Base-by-base conservation (phyloP, 345 rosid species). In the Camelina sativa region DNA sequence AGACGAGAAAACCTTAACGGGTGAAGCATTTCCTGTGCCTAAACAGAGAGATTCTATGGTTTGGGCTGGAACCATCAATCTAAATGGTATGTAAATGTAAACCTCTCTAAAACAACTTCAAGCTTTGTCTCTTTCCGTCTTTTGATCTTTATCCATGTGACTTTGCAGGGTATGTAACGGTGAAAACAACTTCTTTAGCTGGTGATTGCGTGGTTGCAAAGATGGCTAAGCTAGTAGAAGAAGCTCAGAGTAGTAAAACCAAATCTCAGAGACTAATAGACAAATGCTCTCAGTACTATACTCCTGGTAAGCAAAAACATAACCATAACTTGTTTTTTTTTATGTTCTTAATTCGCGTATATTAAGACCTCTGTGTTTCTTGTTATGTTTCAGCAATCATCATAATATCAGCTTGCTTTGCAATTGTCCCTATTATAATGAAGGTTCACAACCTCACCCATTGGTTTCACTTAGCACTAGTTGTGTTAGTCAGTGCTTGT, bases 151-250 rank as follows among this genome's bases (percentile, higher is more conserved):
- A 34, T 37, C 20, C 11, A 12, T 1, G 52, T 58, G n/a, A n/a
- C 20, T 20, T 65, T 75, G 44, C 52, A 90, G 97, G 98, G 53
- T 92, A 92, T 63, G 72, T 95, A 17, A 82, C 80, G 65, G 84
- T 95, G 4, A 88, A 84, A 75, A 91, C 97, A 52, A 90, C 93
- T 15, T 86, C 88, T 28, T 53, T 95, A 60, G 97, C 99, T 20
- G 84, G 86, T 83, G 97, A 92, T 61, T 92, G 92, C 48, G 85
- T 87, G 37, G 97, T 95, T 32, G 91, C 98, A 5, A 90, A 86
- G 80, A 88, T 95, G 99, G 85, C 91, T 57, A 88, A 86, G 82
- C 88, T 95, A 17, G 99, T 95, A 19, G 99, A 95, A 83, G 97
- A 92, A 81, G 99, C 99, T 71, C 98, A 95, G 53, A 92, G 84